phyloP scores from a whole-genome alignment of 768 basidiomycete species.

The Mycena floridula region DNA sequence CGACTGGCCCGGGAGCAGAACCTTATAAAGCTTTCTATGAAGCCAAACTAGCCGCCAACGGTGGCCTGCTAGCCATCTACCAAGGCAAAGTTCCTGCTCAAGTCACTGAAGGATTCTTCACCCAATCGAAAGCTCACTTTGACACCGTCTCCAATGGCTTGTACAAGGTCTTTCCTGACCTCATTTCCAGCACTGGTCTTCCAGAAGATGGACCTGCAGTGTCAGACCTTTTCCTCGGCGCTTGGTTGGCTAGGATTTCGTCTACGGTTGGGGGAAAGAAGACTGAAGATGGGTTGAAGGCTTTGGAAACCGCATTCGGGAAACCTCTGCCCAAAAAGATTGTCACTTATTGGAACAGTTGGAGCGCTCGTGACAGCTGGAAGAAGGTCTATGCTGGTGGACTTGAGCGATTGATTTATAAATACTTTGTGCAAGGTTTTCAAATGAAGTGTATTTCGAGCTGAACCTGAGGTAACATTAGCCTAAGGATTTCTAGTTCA shows the following conservation, averaged over 20 bases:
- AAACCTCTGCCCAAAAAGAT: conserved; percentile 30
- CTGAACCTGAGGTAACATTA: no score
- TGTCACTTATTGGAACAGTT: conserved; percentile 35
- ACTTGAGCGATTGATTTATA: no score
- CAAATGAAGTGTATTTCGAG: no score
- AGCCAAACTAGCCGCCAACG: conserved; percentile 31
- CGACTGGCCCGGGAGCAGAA: conserved; percentile 25
- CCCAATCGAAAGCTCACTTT: conserved; percentile 31
- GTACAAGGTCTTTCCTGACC: conserved; percentile 29
- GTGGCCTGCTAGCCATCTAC: conserved; percentile 34
- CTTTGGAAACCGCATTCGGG: conserved; percentile 33
- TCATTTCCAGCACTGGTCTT: conserved; percentile 34
- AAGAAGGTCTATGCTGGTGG: conserved; percentile 35
- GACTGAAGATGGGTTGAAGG: conserved; percentile 28
- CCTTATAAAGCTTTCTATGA: conserved; percentile 38
- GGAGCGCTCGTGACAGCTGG: conserved; percentile 41
- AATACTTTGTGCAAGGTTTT: no score
- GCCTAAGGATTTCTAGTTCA: no score
- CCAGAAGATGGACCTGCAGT: conserved; percentile 41
- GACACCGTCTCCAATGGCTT: conserved; percentile 29
- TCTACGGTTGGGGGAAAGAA: conserved; percentile 28
- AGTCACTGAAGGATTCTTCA: conserved; percentile 32
- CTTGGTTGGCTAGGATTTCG: conserved; percentile 45
- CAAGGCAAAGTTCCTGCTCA: conserved; percentile 28
- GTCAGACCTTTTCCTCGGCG: conserved; percentile 50